These are phyloP conservation scores for Alternaria incomplexa DNA, from an alignment of 2,329 filamentous ascomycete genomes.

Conservation along the genomic window DNA sequence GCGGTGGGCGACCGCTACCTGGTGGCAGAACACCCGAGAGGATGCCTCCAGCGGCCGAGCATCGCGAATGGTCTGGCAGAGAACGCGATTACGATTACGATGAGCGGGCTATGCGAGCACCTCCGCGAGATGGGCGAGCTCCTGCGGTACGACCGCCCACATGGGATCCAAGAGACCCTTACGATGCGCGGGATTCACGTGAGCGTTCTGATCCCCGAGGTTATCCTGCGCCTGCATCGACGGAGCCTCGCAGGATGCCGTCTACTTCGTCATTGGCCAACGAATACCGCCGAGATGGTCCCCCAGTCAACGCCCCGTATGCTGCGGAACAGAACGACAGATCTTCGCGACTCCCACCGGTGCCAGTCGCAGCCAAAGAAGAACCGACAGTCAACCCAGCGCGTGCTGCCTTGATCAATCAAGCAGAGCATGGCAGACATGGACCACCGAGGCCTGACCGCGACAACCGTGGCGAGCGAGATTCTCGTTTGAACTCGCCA, in stretches of 20 bases:
- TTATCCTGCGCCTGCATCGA: constrained; percentile 22
- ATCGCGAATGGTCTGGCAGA: constrained; percentile 39
- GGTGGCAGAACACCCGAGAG: constrained; percentile 48
- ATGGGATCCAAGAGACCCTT: constrained; percentile 37
- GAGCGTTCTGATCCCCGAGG: constrained; percentile 42
- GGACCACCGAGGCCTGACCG: constrained; percentile 37
- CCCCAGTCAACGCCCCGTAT: constrained; percentile 23
- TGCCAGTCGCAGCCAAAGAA: constrained; percentile 21
- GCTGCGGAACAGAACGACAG: constrained; percentile 31
- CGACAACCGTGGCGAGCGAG: constrained; percentile 40
- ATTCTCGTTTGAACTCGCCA: constrained; percentile 38
- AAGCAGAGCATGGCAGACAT: constrained; percentile 33
- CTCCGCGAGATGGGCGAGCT: constrained; percentile 39
- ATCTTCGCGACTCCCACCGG: constrained; percentile 22
- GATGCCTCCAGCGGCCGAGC: constrained; percentile 27
- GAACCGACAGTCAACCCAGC: constrained; percentile 50
- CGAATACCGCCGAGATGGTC: constrained; percentile 39
- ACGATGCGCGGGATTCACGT: constrained; percentile 37
- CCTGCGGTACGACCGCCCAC: constrained; percentile 28
- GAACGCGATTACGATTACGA: constrained; percentile 49
- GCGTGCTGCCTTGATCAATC: constrained; percentile 51
- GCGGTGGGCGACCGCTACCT: constrained; percentile 35
- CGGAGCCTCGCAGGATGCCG: constrained; percentile 31
- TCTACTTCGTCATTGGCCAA: constrained; percentile 27
- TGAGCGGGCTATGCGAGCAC: constrained; percentile 43